Evolutionary conservation across 1,284 basidiomycete genomes (phyloP).

Genomic region (Irpex sp.): DNA sequence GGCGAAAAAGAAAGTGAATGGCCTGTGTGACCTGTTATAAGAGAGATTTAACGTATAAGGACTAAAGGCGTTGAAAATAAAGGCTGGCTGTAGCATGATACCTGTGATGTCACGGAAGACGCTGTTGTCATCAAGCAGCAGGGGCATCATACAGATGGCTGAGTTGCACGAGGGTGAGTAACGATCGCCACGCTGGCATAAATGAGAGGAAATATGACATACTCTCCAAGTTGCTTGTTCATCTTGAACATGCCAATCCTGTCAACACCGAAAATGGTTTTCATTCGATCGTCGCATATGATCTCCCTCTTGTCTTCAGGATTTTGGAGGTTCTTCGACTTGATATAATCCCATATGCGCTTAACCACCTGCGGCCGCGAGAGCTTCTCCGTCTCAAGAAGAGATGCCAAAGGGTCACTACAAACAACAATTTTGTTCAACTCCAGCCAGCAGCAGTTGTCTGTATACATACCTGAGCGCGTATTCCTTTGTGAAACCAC

Average conservation of each 20-base stretch:
- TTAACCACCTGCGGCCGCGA: constrained; percentile 90
- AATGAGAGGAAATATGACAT: constrained; percentile 28
- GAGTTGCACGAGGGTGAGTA: background rate
- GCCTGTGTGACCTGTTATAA: background rate
- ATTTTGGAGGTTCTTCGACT: constrained; percentile 74
- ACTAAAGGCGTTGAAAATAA: background rate
- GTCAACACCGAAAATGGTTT: constrained; percentile 69
- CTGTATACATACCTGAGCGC: constrained; percentile 54
- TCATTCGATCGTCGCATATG: constrained; percentile 69
- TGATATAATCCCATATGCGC: constrained; percentile 84
- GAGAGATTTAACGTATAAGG: background rate
- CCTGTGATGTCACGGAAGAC: background rate
- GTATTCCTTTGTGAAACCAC: constrained; percentile 75
- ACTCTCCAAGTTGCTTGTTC: constrained; percentile 81
- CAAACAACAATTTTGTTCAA: constrained; percentile 1
- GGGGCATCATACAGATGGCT: constrained; percentile 5
- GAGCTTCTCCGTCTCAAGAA: constrained; percentile 57
- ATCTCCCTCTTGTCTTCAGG: constrained; percentile 79
- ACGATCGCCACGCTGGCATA: background rate
- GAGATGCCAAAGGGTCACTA: constrained; percentile 61
- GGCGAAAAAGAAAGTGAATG: background rate
- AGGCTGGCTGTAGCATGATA: background rate
- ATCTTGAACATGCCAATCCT: constrained; percentile 86
- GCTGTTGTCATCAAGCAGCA: background rate
- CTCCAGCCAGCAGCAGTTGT: background rate